phyloP scores from a whole-genome alignment of 768 basidiomycete species.

The Boletus rubescentipes region DNA sequence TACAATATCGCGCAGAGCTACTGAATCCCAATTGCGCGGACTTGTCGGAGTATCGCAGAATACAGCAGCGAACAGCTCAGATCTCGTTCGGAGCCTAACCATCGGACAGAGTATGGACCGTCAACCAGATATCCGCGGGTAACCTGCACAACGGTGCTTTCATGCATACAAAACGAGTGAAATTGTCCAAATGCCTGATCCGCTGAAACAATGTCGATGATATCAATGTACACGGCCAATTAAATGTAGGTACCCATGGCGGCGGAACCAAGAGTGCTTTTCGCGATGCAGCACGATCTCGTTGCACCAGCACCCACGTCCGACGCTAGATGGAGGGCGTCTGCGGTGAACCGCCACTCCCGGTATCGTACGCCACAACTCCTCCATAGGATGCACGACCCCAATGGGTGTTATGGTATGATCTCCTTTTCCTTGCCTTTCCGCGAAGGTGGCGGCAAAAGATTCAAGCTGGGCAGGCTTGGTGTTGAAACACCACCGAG shows the following conservation, averaged over 20 bases:
- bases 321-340: neutral
- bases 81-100: neutral
- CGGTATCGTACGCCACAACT: constrained; percentile 1
- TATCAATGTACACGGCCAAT: constrained; percentile 17
- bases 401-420: constrained; percentile 8
- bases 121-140: too few species aligned
- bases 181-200: constrained; percentile 15
- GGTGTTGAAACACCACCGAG: constrained; percentile 30
- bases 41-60: constrained; percentile 10
- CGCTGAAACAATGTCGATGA: constrained; percentile 18
- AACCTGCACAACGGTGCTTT: too few species aligned
- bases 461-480: constrained; percentile 40
- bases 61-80: neutral
- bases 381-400: neutral
- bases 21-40: constrained; percentile 1
- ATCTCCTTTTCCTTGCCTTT: constrained; percentile 50
- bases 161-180: constrained; percentile 12
- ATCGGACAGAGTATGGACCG: too few species aligned
- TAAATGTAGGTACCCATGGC: constrained; percentile 9
- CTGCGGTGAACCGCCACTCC: neutral
- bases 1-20: too few species aligned
- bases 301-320: constrained; percentile 5
- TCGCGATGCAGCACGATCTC: constrained; percentile 2
- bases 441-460: constrained; percentile 36
- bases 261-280: neutral